phyloP scores from a whole-genome alignment of 2,329 filamentous ascomycete species.

The Colletotrichum aenigma region DNA sequence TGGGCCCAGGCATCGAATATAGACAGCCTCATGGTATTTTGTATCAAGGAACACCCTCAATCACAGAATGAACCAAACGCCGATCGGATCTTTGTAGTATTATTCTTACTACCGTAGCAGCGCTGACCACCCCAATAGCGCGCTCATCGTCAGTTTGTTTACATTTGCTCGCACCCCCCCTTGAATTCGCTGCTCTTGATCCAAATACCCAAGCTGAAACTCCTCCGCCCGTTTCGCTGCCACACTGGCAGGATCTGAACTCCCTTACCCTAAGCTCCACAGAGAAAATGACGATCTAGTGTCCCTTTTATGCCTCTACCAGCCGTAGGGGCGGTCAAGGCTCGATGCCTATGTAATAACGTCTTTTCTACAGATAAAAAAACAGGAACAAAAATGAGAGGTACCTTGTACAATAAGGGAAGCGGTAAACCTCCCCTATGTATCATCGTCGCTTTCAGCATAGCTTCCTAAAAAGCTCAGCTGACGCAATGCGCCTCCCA shows the following conservation, averaged over 20 bases:
- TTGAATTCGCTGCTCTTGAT: background rate
- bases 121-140: background rate
- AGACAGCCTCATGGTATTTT: background rate
- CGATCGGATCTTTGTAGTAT: background rate
- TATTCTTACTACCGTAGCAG: background rate
- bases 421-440: background rate
- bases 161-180: background rate
- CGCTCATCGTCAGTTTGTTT: background rate
- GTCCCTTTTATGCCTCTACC: background rate
- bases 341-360: background rate
- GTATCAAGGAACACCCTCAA: background rate
- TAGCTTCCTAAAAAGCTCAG: background rate
- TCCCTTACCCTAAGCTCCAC: background rate
- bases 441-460: background rate
- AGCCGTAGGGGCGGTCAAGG: background rate
- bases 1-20: background rate
- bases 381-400: slow-evolving; percentile 2
- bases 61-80: background rate
- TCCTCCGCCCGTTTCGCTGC: slow-evolving; percentile 5
- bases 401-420: background rate
- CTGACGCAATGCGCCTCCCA: background rate
- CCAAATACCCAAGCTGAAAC: background rate
- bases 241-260: slow-evolving; percentile 8
- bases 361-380: slow-evolving; percentile 7
- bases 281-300: background rate